A percentile compares a stretch with the other conserved stretches of the same genome.
Conservation (phyloP, 225 moss, liverwort and hornwort species). For the Asterella californica region DNA sequence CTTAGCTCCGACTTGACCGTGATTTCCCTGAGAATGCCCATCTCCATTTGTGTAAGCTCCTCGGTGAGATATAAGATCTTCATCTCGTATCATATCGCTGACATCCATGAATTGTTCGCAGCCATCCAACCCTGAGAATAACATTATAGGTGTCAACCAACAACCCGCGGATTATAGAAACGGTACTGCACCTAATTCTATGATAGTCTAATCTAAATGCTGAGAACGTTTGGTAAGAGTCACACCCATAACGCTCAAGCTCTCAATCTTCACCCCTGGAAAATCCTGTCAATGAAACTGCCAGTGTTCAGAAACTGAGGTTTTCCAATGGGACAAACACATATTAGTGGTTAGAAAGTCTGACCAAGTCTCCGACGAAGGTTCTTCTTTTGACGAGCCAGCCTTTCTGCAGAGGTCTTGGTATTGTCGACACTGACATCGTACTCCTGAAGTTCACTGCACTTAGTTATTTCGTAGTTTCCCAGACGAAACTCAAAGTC, state of each 20-base stretch:
- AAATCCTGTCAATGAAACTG: not conserved
- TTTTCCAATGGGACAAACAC: not conserved
- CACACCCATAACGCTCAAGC: not conserved
- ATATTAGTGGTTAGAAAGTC: not conserved
- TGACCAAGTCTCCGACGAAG: conserved; percentile 74
- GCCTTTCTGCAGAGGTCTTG: conserved; percentile 75
- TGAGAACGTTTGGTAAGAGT: not conserved
- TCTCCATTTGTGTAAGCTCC: conserved; percentile 61
- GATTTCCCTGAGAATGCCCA: conserved; percentile 47
- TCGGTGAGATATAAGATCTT: conserved; percentile 65
- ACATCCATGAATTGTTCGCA: conserved; percentile 95
- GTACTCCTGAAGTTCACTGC: conserved; percentile 48
- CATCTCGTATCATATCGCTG: conserved; percentile 89
- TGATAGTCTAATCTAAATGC: not conserved
- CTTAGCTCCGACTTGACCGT: conserved; percentile 50
- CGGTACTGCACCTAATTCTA: not conserved
- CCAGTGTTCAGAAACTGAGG: not conserved
- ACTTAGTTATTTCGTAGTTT: not conserved
- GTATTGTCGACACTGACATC: conserved; percentile 83
- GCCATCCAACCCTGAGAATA: conserved; percentile 66
- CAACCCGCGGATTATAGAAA: not conserved
- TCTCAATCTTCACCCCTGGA: not conserved
- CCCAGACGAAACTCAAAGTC: too few species aligned
- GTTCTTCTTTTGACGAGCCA: conserved; percentile 79
- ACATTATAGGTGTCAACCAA: not conserved